Conservation (phyloP, 2,329 filamentous ascomycete species). For the Trichoderma simmonsii region DNA sequence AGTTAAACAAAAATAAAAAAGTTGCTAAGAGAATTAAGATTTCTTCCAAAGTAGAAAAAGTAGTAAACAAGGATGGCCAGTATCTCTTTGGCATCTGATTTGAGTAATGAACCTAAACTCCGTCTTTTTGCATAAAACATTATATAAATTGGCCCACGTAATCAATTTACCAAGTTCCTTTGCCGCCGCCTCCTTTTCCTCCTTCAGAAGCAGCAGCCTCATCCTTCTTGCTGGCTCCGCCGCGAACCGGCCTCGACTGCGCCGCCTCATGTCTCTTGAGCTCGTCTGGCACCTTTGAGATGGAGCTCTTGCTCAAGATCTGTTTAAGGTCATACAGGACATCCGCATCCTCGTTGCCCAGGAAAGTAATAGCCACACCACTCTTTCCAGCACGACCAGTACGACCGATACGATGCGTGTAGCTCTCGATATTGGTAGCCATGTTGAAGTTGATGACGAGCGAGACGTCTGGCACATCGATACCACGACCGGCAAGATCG, state of each 20-base stretch:
- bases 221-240: conserved; percentile 31
- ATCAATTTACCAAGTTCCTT: conserved; percentile 22
- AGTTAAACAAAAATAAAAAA: not conserved
- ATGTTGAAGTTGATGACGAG: conserved; percentile 99
- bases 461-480: conserved; percentile 91
- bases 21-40: not conserved
- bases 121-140: not conserved
- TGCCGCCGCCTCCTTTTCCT: conserved; percentile 20
- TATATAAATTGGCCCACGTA: not conserved
- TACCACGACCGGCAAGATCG: conserved; percentile 93
- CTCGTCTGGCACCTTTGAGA: conserved; percentile 89
- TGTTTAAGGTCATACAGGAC: conserved; percentile 93
- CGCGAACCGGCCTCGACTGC: conserved; percentile 68
- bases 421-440: conserved; percentile 87
- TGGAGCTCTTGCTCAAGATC: conserved; percentile 87
- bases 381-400: conserved; percentile 97
- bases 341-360: conserved; percentile 85
- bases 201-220: conserved; percentile 27
- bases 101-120: not conserved
- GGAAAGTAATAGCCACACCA: conserved; percentile 92
- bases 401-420: conserved; percentile 94
- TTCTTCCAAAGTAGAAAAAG: not conserved
- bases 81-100: not conserved
- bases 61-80: not conserved
- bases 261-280: conserved; percentile 83